Base-by-base conservation (phyloP, 1,284 basidiomycete genomes). In the Naganishia cerealis region DNA sequence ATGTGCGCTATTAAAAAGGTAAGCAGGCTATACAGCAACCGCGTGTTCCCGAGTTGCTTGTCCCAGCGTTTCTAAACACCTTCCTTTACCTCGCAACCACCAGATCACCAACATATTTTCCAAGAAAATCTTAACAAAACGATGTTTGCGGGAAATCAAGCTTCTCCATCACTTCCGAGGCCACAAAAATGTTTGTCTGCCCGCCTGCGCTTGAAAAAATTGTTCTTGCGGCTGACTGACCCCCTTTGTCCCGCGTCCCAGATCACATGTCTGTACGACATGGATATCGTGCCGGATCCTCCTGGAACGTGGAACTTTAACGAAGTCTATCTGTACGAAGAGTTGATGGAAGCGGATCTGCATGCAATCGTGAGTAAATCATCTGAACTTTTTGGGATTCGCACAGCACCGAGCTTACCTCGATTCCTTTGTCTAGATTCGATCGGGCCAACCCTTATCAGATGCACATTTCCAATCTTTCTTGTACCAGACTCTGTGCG, bases 381-480 rank as follows among this genome's bases (percentile, higher is more conserved):
- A 29, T 29, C 39, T 62, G 40, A 26, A 21, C n/a, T 24, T 10
- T 13, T 21, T 56, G 29, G 36, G 2, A 16, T 4, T 21, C 13
- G 4, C 58, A 54, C 55, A 39, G 54, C 57, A 42, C 36, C 52
- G 59, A 68, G 67, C 26, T 72, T 61, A 61, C 50, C 24, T 36
- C 33, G 18, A n/a, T 2, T 18, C 63, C 16, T 50, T 21, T 52
- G 29, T n/a, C n/a, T 75, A 94, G 92, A 96, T 99, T 74, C 92
- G 95, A 55, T 98, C 94, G 8, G 93, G 94, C 26, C 95, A 99
- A 78, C 94, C 95, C 0, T 86, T 99, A 67, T 96, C 94, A 9
- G 96, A 99, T 76, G 94, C 95, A 5, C 96, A 99, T 81, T 99
- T 97, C 85, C 92, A 94, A 75, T 94, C 91, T 26, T 99, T 99